phyloP scores from a whole-genome alignment of 225 moss, liverwort and hornwort species.

The Bryum argenteum region DNA sequence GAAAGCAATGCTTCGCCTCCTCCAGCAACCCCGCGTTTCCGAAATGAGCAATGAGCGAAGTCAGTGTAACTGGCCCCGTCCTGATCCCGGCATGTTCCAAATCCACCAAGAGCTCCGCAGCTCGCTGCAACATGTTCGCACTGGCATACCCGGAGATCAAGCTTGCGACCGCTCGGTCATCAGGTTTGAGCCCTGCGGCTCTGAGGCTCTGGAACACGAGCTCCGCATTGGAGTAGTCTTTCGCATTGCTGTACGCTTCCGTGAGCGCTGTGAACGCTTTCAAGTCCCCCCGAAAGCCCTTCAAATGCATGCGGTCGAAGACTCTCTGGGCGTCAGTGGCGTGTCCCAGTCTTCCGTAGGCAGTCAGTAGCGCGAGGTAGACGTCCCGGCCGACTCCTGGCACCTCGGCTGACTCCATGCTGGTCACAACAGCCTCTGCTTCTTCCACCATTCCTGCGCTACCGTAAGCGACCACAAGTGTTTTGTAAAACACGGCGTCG shows the following conservation, averaged over 20 bases:
- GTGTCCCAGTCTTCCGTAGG: slow-evolving; percentile 66
- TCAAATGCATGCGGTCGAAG: slow-evolving; percentile 82
- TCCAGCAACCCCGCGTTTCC: slow-evolving; percentile 63
- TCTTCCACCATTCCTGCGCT: slow-evolving; percentile 62
- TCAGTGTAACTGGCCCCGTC: slow-evolving; percentile 65
- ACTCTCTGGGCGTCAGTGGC: slow-evolving; percentile 69
- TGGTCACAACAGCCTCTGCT: slow-evolving; percentile 63
- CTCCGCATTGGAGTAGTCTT: slow-evolving; percentile 64
- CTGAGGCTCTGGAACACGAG: slow-evolving; percentile 67
- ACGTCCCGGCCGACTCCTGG: slow-evolving; percentile 42
- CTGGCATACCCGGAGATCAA: slow-evolving; percentile 69
- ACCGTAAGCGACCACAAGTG: slow-evolving; percentile 77
- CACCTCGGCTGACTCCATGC: slow-evolving; percentile 65
- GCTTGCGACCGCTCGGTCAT: slow-evolving; percentile 73
- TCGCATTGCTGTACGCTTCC: slow-evolving; percentile 72
- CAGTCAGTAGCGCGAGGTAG: slow-evolving; percentile 71
- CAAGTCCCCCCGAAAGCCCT: slow-evolving; percentile 59
- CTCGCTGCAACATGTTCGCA: slow-evolving; percentile 56
- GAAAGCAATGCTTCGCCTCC: slow-evolving; percentile 66
- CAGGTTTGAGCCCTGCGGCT: slow-evolving; percentile 60
- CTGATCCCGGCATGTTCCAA: slow-evolving; percentile 64
- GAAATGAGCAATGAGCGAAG: slow-evolving; percentile 63
- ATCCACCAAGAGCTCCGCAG: slow-evolving; percentile 64
- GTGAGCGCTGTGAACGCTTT: slow-evolving; percentile 78
- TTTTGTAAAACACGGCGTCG: slow-evolving; percentile 72